Evolutionary conservation across 139 green algal genomes (phyloP).

Genomic region (Astrephomene gubernaculifera): DNA sequence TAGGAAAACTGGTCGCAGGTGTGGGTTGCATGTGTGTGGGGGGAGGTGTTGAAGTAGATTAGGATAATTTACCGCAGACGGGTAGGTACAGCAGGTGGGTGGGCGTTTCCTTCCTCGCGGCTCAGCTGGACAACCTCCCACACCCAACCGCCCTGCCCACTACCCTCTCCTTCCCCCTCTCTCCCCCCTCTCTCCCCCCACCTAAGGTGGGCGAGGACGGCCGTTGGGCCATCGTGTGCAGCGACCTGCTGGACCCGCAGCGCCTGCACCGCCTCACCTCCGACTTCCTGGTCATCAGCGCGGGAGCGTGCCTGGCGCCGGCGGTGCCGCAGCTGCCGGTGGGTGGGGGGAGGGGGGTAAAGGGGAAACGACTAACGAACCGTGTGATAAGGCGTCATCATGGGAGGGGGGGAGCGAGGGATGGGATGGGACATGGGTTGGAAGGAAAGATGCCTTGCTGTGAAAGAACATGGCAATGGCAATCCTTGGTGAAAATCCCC

Average conservation of each 20-base stretch:
- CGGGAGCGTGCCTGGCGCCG: slow-evolving; percentile 21
- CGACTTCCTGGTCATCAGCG: slow-evolving; percentile 24
- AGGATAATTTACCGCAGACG: no score
- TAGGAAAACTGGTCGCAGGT: not conserved
- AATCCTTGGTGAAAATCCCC: no score
- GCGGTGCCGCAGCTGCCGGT: slow-evolving; percentile 19
- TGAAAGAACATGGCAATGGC: no score
- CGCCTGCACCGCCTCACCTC: slow-evolving; percentile 39
- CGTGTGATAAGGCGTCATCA: no score
- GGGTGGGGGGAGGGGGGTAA: not conserved
- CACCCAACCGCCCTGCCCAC: not conserved
- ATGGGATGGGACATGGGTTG: no score
- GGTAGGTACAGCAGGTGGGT: no score
- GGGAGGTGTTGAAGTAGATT: not conserved
- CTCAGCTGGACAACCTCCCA: not conserved
- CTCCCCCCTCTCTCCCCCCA: not conserved
- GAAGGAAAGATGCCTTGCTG: no score
- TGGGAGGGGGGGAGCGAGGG: not conserved
- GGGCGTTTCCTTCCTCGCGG: not conserved
- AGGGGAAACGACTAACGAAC: not conserved
- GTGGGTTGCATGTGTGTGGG: not conserved
- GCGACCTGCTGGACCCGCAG: slow-evolving; percentile 35
- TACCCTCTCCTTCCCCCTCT: not conserved
- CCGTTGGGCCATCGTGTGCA: slow-evolving; percentile 25
- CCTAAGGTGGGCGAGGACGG: slow-evolving; percentile 18